Conservation (phyloP, 306 rosid genomes). For the Dalbergia cultrata region DNA sequence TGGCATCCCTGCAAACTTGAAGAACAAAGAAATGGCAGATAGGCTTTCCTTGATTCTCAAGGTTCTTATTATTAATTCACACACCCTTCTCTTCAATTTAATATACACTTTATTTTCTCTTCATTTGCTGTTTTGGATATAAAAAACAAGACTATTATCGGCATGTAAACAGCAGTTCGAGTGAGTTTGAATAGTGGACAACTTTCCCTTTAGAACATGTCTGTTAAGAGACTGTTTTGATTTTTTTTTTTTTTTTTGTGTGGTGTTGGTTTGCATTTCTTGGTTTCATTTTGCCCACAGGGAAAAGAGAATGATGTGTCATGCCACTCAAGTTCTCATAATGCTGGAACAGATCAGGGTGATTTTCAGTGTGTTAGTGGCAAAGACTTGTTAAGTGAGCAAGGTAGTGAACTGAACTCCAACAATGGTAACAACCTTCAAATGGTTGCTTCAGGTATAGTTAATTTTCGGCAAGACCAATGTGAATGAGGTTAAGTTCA, state of each 20-base stretch:
- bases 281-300: neutral
- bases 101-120: neutral
- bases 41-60: conserved; percentile 48
- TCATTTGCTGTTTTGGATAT: neutral
- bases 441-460: conserved; percentile 31
- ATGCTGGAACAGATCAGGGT: conserved; percentile 6
- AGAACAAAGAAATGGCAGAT: conserved; percentile 56
- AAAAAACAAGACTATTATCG: neutral
- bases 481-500: neutral
- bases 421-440: neutral
- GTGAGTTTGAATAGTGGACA: too few relatives aligned
- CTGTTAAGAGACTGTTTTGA: neutral
- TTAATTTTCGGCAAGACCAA: neutral
- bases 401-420: conserved; percentile 15
- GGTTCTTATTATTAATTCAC: conserved; percentile 24
- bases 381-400: neutral
- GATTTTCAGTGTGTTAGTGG: neutral
- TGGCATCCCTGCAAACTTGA: conserved; percentile 62
- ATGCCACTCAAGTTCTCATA: neutral
- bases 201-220: neutral
- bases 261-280: neutral
- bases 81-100: conserved; percentile 1
- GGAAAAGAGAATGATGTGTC: conserved; percentile 9
- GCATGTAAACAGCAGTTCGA: too few relatives aligned
- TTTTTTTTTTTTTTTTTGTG: neutral